phyloP scores from a whole-genome alignment of 306 rosid genomes.

The Acacia crassicarpa region DNA sequence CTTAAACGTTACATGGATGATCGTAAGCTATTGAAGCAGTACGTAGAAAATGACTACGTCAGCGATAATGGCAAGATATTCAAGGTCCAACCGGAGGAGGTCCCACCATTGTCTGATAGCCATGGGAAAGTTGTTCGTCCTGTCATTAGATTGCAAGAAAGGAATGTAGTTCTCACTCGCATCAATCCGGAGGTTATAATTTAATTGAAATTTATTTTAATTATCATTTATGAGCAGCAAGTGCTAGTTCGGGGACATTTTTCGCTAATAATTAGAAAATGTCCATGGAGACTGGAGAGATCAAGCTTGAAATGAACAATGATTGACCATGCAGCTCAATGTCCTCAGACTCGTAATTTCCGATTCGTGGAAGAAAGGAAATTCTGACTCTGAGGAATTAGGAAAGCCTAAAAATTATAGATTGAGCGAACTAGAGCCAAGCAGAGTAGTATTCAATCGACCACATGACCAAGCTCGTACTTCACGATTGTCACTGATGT shows the following conservation, averaged over 20 bases:
- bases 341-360: neutral
- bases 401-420: neutral
- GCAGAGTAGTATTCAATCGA: neutral
- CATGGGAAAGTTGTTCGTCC: constrained; percentile 73
- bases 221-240: neutral
- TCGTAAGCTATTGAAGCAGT: constrained; percentile 77
- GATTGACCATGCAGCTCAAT: neutral
- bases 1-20: constrained; percentile 85
- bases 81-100: constrained; percentile 88
- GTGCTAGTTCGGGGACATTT: neutral
- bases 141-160: constrained; percentile 75
- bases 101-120: constrained; percentile 50
- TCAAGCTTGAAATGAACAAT: neutral
- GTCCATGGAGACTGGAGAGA: neutral
- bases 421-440: neutral
- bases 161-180: constrained; percentile 87
- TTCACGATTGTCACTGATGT: neutral
- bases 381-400: neutral
- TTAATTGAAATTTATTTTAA: neutral
- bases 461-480: neutral
- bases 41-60: constrained; percentile 58
- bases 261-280: neutral
- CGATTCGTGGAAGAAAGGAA: neutral
- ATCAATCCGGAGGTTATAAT: constrained; percentile 85
- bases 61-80: constrained; percentile 67